A percentile compares a stretch with the other conserved stretches of the same genome.
These are phyloP conservation scores for Piedraia hortae DNA, from an alignment of 2,329 filamentous ascomycete genomes.

Conservation along the genomic window DNA sequence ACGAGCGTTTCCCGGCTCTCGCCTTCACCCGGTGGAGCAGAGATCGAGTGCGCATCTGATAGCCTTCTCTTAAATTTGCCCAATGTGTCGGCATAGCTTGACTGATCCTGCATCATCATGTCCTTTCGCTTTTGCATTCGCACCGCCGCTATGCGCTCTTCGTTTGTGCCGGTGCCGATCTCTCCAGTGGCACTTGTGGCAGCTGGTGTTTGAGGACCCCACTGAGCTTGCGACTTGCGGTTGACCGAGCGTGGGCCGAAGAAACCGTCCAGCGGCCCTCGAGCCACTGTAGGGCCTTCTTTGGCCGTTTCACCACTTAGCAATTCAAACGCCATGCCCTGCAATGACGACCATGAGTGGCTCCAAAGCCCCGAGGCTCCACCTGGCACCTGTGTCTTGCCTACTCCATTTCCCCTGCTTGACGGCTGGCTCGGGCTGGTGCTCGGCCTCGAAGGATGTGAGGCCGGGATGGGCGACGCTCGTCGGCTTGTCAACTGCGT, in stretches of 20 bases:
- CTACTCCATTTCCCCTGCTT: too few species aligned
- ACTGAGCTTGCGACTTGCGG: slow-evolving; percentile 18
- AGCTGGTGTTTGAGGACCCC: slow-evolving; percentile 17
- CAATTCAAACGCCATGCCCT: slow-evolving; percentile 22
- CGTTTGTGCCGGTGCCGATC: slow-evolving; percentile 19
- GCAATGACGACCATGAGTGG: slow-evolving; percentile 21
- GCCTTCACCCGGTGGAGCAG: slow-evolving; percentile 25
- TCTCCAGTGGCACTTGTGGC: slow-evolving; percentile 12
- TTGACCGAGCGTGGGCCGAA: slow-evolving; percentile 5
- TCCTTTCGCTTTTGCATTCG: slow-evolving; percentile 23
- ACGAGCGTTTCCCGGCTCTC: slow-evolving; percentile 52
- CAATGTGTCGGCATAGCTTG: slow-evolving; percentile 17
- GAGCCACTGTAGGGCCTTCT: slow-evolving; percentile 6
- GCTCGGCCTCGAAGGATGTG: too few species aligned
- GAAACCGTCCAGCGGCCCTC: slow-evolving; percentile 8
- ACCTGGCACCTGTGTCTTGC: too few species aligned
- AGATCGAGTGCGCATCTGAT: slow-evolving; percentile 32
- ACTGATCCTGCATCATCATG: slow-evolving; percentile 14
- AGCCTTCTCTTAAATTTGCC: slow-evolving; percentile 34
- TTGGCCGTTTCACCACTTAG: slow-evolving; percentile 15
- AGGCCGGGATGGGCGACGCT: too few species aligned
- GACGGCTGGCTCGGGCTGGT: too few species aligned
- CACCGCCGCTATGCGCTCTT: slow-evolving; percentile 20
- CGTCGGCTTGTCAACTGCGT: too few species aligned
- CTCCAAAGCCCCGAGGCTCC: slow-evolving; percentile 21